These are phyloP conservation scores for Oxyria digyna DNA, from an alignment of 148 eudicot species.

Conservation along the genomic window DNA sequence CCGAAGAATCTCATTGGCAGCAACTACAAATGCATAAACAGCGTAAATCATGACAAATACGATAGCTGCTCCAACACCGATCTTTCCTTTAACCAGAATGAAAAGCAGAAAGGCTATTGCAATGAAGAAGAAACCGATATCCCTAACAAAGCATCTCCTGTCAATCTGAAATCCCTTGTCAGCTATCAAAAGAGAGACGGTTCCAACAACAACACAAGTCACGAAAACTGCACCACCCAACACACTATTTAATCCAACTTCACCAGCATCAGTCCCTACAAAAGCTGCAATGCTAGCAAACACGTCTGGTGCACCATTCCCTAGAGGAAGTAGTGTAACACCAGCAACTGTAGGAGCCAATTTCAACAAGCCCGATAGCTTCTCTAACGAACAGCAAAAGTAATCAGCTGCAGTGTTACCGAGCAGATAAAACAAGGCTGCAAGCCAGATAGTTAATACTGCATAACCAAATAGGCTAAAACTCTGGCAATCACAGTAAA, in stretches of 20 bases:
- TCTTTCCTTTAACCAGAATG: slow-evolving; percentile 50
- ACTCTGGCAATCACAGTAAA: slow-evolving; percentile 58
- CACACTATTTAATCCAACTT: slow-evolving; percentile 83
- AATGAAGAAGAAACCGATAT: slow-evolving; percentile 50
- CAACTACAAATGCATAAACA: slow-evolving; percentile 62
- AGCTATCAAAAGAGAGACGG: slow-evolving; percentile 61
- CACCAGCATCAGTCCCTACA: slow-evolving; percentile 70
- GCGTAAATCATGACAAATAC: slow-evolving; percentile 51
- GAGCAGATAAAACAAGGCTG: slow-evolving; percentile 73
- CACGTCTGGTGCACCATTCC: slow-evolving; percentile 97
- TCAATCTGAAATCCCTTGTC: slow-evolving; percentile 63
- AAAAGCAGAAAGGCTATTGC: slow-evolving; percentile 37
- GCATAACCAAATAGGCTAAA: slow-evolving; percentile 39
- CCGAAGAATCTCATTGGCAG: slow-evolving; percentile 65
- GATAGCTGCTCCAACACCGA: slow-evolving; percentile 44
- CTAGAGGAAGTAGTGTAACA: slow-evolving; percentile 83
- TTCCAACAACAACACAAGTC: slow-evolving; percentile 74
- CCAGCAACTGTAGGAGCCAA: slow-evolving; percentile 92
- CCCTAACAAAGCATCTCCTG: slow-evolving; percentile 71
- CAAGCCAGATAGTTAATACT: slow-evolving; percentile 62
- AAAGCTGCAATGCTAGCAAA: slow-evolving; percentile 96
- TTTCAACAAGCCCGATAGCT: slow-evolving; percentile 59
- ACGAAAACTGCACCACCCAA: slow-evolving; percentile 94
- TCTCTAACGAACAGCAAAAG: slow-evolving; percentile 83
- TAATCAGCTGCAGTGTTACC: slow-evolving; percentile 98